Base-by-base conservation (phyloP, 139 green algal genomes). In the Coccomyxa sp. region DNA sequence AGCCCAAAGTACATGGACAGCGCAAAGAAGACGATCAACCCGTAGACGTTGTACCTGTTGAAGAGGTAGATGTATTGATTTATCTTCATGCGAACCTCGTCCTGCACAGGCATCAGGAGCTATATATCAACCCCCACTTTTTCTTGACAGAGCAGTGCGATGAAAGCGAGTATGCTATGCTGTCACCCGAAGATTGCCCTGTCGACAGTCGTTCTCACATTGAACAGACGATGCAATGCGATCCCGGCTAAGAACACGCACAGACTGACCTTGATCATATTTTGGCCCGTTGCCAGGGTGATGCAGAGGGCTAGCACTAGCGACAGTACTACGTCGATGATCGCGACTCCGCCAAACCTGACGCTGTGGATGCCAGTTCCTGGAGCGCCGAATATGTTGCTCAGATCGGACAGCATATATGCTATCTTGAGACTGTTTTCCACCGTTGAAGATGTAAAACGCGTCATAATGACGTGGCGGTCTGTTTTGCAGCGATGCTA, bases 51-150 rank as follows among this genome's bases (percentile, higher is more conserved):
- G 44, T 58, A 58, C 44, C 44, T 58, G 44, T 58, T 58, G 44
- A 58, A 58, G 44, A 58, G 44, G 44, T 58, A 58, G 44, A 58
- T 58, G 44, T 58, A 58, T 58, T 58, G 44, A 58, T 58, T 58
- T 10, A 58, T 58, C 44, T 58, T 58, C 44, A 58, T 58, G 44
- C 44, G 44, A 58, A 58, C 44, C 44, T 58, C 44, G 44, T 58
- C 44, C 44, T 58, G 44, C 14, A 58, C 44, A 14, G 44, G 44
- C 44, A 58, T 58, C 44, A 58, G 44, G 44, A 27, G 44, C 44
- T 58, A 58, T 58, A 58, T 58, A 58, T 14, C 44, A 58, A 58
- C 44, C 14, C n/a, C 44, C 44, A 58, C 44, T 58, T 58, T 58
- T 58, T 58, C 44, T 58, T 58, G 44, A 58, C 44, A 58, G 44